phyloP scores from a whole-genome alignment of 2,329 filamentous ascomycete genomes.

The Aspergillus sp. region DNA sequence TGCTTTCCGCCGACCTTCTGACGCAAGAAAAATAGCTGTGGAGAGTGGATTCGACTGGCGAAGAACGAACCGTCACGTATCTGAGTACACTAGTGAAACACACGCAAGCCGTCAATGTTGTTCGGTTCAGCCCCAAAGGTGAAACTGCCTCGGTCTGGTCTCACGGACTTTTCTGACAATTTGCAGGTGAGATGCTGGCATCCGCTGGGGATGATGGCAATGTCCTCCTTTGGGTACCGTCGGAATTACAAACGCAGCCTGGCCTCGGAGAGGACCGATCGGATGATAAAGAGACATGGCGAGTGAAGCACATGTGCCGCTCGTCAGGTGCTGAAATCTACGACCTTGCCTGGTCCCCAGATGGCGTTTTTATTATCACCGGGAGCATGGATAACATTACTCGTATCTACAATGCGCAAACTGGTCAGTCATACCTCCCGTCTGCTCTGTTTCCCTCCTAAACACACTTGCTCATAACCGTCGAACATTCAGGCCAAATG shows the following conservation, averaged over 20 bases:
- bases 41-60: conserved; percentile 81
- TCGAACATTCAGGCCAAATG: conserved; percentile 51
- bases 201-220: conserved; percentile 97
- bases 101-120: conserved; percentile 96
- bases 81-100: conserved; percentile 89
- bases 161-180: conserved; percentile 19
- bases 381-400: conserved; percentile 99
- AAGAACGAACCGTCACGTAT: conserved; percentile 86
- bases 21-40: conserved; percentile 64
- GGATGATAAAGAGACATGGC: conserved; percentile 96
- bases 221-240: conserved; percentile 91
- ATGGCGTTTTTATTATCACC: conserved; percentile 92
- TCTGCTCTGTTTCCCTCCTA: background rate
- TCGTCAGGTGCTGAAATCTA: conserved; percentile 96
- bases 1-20: conserved; percentile 27
- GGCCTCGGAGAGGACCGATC: conserved; percentile 77
- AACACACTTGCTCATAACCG: conserved; percentile 21
- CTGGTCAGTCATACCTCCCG: conserved; percentile 56
- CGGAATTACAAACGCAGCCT: conserved; percentile 65
- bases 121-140: conserved; percentile 94
- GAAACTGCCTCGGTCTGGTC: background rate
- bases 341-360: conserved; percentile 98
- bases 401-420: conserved; percentile 91
- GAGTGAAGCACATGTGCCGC: conserved; percentile 95
- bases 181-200: conserved; percentile 80